Conservation (phyloP, 2,329 filamentous ascomycete species). For the Hirsutella rhossiliensis region DNA sequence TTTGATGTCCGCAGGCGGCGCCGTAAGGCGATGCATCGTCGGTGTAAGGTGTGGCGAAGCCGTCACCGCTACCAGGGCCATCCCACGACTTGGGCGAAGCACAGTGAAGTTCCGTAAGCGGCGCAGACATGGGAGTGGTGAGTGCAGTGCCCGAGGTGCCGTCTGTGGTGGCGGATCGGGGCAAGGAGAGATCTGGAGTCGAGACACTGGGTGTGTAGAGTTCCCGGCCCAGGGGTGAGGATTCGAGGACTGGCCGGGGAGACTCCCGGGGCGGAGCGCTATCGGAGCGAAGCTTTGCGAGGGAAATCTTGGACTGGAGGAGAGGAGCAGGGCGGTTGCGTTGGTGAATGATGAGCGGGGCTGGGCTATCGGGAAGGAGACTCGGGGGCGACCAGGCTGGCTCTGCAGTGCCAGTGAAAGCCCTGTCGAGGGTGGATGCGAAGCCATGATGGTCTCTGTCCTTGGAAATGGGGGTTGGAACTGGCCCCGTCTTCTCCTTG, state of each 20-base stretch:
- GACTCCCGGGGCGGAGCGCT: conserved; percentile 28
- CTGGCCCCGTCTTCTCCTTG: neutral
- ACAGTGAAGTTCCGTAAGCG: conserved; percentile 25
- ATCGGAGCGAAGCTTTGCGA: conserved; percentile 33
- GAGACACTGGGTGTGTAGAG: conserved; percentile 25
- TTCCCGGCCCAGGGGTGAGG: conserved; percentile 32
- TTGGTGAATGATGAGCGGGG: conserved; percentile 44
- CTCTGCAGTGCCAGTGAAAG: conserved; percentile 7
- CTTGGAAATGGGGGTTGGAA: neutral
- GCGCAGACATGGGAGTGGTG: conserved; percentile 38
- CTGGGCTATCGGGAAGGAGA: conserved; percentile 39
- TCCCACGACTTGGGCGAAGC: conserved; percentile 34
- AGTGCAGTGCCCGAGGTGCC: conserved; percentile 26
- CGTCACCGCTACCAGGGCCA: conserved; percentile 5
- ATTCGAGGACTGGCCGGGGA: conserved; percentile 28
- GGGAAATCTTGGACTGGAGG: conserved; percentile 23
- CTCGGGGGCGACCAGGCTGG: conserved; percentile 9
- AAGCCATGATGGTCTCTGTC: conserved; percentile 8
- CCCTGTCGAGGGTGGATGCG: conserved; percentile 10
- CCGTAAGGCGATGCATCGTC: neutral
- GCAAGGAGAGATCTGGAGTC: conserved; percentile 25
- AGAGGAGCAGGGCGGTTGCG: conserved; percentile 5
- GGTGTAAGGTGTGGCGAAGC: neutral
- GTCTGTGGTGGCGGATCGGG: conserved; percentile 29
- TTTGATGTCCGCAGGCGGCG: conserved; percentile 27